Evolutionary conservation across 805 yeast species (phyloP), one percentile per base, ranked within the genome.

Genomic region (Kodamaea kaohsiungensis): DNA sequence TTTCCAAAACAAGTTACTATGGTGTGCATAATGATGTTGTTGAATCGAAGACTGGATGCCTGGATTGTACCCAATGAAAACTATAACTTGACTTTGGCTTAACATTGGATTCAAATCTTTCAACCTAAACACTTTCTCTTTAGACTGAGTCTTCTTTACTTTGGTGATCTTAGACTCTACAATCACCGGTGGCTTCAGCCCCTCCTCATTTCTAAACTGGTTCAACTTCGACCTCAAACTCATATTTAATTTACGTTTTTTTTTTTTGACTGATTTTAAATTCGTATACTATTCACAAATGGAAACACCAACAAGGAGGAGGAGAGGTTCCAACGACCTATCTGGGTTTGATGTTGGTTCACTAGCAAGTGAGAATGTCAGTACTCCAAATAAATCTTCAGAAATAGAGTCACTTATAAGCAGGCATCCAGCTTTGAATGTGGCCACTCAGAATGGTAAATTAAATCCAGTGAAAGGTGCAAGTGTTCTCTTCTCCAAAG

Each of bases 21-120:
- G 81, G 63, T 88, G 92, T 0, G 93, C 93, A 65, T 85, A 88
- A 61, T 87, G 83, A 63, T 87, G 92, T 35, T 88, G 91, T 7
- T 70, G 65, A 16, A 68, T 59, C 0, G 89, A 81, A 0, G 91
- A 85, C 60, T 76, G 77, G 3, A 83, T 66, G 2, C 92, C 89
- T 0, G 95, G 95, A 61, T 88, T 88, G 71, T 77, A 86, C 0
- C 95, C 95, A 2, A 87, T 75, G 59, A 88, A 87, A 2, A 88
- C 75, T 1, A 86, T 49, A 13, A 61, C 54, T 42, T 71, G 60
- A 47, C 64, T 50, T 2, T 53, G 49, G 15, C 58, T 48, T 18
- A 75, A 50, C 12, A 75, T 70, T 3, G 79, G 80, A 27, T 62
- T 65, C 9, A 73, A 61, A 38, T 73, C 74, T 15, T 62, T 55